Percentiles rank a stretch among this genome's conserved stretches.
Conservation (phyloP, 192 early-diverging fungal species). For the Funneliformis geosporum region DNA sequence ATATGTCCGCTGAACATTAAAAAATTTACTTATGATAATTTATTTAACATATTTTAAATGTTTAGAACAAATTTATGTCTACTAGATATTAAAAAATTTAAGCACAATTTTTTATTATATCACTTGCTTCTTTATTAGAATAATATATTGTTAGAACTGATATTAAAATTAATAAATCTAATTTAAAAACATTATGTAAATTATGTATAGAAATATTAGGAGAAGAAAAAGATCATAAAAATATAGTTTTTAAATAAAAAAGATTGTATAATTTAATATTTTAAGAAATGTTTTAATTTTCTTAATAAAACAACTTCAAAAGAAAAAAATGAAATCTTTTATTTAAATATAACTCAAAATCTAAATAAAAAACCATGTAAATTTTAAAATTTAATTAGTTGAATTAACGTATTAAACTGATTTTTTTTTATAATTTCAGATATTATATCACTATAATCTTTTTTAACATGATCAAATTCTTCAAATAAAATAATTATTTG, state of each 20-base stretch:
- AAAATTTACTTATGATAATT: too few species aligned
- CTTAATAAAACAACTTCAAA: neutral
- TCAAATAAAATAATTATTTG: neutral
- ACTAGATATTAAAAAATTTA: too few species aligned
- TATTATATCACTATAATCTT: neutral
- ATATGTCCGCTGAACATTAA: too few species aligned
- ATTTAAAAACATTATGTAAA: slow-evolving; percentile 1
- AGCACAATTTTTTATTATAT: neutral
- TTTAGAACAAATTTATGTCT: too few species aligned
- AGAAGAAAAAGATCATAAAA: neutral
- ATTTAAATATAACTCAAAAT: neutral
- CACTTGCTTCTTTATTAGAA: neutral
- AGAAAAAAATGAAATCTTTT: neutral
- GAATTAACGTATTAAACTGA: neutral
- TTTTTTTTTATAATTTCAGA: neutral
- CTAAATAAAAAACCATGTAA: neutral
- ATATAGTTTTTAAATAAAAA: slow-evolving; percentile 14
- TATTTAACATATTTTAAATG: too few species aligned
- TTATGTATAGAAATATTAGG: neutral
- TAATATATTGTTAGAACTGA: neutral
- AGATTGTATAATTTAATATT: slow-evolving; percentile 1
- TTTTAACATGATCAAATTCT: neutral
- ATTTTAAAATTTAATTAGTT: neutral
- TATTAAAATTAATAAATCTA: neutral
- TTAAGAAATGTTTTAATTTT: slow-evolving; percentile 21